Evolutionary conservation across 2,329 filamentous ascomycete genomes (phyloP).

Genomic region (Alternaria brassicicola): DNA sequence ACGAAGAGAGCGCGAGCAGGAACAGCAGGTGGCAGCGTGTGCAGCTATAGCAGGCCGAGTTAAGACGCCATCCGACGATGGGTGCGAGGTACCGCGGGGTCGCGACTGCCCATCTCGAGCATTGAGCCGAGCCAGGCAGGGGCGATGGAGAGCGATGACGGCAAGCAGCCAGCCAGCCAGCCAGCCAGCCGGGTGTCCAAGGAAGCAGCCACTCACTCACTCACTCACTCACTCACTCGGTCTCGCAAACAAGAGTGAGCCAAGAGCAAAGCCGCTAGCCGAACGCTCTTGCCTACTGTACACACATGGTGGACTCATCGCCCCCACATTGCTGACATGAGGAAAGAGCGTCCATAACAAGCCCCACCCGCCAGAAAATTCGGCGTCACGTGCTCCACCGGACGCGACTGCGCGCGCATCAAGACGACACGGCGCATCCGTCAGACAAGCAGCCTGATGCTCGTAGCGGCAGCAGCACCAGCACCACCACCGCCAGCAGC

Average conservation of each 20-base stretch:
- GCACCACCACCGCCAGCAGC: background rate
- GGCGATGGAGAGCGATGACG: constrained; percentile 5
- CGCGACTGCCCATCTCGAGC: constrained; percentile 19
- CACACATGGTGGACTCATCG: too few relatives aligned
- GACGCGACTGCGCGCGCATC: constrained; percentile 5
- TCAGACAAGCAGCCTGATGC: background rate
- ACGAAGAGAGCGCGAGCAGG: constrained; percentile 29
- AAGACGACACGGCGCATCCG: background rate
- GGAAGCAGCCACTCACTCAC: too few relatives aligned
- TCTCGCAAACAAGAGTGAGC: background rate
- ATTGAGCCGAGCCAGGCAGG: constrained; percentile 33
- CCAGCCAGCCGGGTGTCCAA: too few relatives aligned
- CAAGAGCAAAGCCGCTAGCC: background rate
- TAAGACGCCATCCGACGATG: constrained; percentile 14
- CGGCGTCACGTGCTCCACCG: constrained; percentile 30
- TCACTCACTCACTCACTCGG: too few relatives aligned
- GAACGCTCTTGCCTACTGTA: background rate
- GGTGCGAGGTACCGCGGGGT: constrained; percentile 16
- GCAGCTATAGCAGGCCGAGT: constrained; percentile 24
- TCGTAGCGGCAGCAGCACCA: background rate
- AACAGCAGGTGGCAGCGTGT: constrained; percentile 19
- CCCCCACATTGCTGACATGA: background rate
- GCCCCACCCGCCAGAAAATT: background rate
- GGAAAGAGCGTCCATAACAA: background rate
- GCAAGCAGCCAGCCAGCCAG: too few relatives aligned